Base-by-base conservation (phyloP, 108 stramenopile species). In the Epipyxis sp. region DNA sequence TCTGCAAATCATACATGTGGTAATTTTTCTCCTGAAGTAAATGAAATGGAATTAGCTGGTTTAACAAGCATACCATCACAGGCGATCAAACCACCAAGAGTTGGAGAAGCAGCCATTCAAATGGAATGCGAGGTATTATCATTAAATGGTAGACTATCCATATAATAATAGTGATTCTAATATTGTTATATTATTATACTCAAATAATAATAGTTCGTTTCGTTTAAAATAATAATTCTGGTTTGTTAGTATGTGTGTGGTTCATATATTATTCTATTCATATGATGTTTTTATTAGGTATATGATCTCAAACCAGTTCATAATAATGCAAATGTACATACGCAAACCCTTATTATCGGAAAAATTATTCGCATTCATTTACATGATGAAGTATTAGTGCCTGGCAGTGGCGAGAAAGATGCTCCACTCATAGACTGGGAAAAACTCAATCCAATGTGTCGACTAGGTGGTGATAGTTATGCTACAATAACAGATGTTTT, bases 1-100 rank as follows among this genome's bases (percentile, higher is more conserved):
- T n/a, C 81, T 40, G 81, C 81, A 59, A 82, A 82, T 59, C 79
- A 82, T 34, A 41, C 76, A 2, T 82, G 69, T 40, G 81, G 81
- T 2, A 40, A 27, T 27, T 80, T 82, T n/a, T 59, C 80, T 32
- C 74, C 78, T 0, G 79, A 82, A 10, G 78, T 82, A 13, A 80
- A 82, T 42, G 81, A 82, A 76, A 80, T 82, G 79, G 40, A 62
- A 6, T n/a, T 34, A 29, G 35, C 81, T 1, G 81, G 81, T 34
- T 42, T 82, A n/a, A 71, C 81, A 10, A 59, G 79, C 1, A 30
- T 59, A 0, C 79, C 72, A 35, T 76, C 79, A 10, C 42, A 1
- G 13, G 20, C 80, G 0, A 79, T 82, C 2, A 1, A 57, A 16
- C 76, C 80, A 0, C 80, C 81, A 42, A 30, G 80, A 20, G 69